Base-by-base conservation (phyloP, 108 stramenopile species). In the Ochromonas danica region DNA sequence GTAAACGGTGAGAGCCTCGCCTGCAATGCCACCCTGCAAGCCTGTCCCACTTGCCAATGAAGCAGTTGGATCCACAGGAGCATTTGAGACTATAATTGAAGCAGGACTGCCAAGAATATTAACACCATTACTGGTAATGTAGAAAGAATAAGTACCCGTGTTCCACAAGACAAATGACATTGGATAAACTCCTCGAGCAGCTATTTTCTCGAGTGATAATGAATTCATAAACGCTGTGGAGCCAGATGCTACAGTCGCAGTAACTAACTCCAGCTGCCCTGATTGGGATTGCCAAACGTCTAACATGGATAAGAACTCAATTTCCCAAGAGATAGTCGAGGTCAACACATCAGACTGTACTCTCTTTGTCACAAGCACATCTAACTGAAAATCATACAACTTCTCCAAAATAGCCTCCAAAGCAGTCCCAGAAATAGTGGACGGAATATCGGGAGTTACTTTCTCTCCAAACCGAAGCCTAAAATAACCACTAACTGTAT, bases 251-350 rank as follows among this genome's bases (percentile, higher is more conserved):
- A 85, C 83, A 1, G 83, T 80, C 1, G 84, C 71, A 0, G 81
- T 75, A 36, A 89, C n/a, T 1, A 90, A 78, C 40, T 39, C 40
- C 1, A 91, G 71, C n/a, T 88, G 78, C 61, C 51, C 51, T 14
- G 72, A 60, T 27, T 17, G 3, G 10, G 72, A 33, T 75, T 27
- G 31, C 72, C 72, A 75, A 27, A 75, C 72, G 41, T 75, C 31
- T 27, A 92, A 81, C 79, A 90, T 86, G 70, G 84, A 81, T 0
- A 89, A 74, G 67, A 92, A 92, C 27, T 90, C 90, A 2, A 91
- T 86, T 36, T 70, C 60, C 89, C 89, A 91, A 2, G 89, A 80
- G 80, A 91, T 78, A 25, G 86, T 89, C 51, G 83, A 65, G 39
- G 80, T 85, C 1, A 87, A 83, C 10, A 87, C 67, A 27, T 71